Conservation (phyloP, 495 filamentous ascomycete genomes). For the Podospora pseudocomata region DNA sequence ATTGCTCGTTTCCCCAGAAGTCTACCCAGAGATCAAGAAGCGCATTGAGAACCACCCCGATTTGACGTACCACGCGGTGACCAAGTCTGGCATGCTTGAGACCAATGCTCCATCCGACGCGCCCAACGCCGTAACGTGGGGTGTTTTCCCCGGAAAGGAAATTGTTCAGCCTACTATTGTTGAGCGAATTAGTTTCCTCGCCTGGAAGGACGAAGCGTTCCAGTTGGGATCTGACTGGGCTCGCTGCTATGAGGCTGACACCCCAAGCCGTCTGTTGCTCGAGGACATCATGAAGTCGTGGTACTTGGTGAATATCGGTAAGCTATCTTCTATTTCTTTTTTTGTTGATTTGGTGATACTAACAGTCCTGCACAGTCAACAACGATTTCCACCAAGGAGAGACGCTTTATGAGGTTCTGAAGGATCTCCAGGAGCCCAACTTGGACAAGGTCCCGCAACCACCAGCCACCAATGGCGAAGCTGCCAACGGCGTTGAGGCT, state of each 20-base stretch:
- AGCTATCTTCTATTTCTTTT: slow-evolving; percentile 22
- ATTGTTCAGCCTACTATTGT: slow-evolving; percentile 99
- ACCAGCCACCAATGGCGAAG: slow-evolving; percentile 6
- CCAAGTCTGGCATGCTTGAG: slow-evolving; percentile 69
- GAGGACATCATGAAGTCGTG: slow-evolving; percentile 80
- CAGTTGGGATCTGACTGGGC: slow-evolving; percentile 91
- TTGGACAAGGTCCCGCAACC: slow-evolving; percentile 46
- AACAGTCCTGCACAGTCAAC: slow-evolving; percentile 58
- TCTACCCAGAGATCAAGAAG: slow-evolving; percentile 72
- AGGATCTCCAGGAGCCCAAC: slow-evolving; percentile 66
- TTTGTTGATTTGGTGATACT: slow-evolving; percentile 13
- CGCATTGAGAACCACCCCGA: slow-evolving; percentile 76
- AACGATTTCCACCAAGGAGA: slow-evolving; percentile 86
- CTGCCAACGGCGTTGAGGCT: slow-evolving; percentile 25
- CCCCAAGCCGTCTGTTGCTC: slow-evolving; percentile 78
- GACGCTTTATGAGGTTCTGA: slow-evolving; percentile 79
- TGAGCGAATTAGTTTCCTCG: slow-evolving; percentile 94
- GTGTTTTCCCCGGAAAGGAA: slow-evolving; percentile 97
- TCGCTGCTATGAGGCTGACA: slow-evolving; percentile 74
- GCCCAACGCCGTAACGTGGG: slow-evolving; percentile 98
- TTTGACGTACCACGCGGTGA: slow-evolving; percentile 90
- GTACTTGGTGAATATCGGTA: slow-evolving; percentile 95
- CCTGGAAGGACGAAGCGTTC: slow-evolving; percentile 98
- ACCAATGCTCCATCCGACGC: slow-evolving; percentile 83
- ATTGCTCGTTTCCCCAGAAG: slow-evolving; percentile 73